These are phyloP conservation scores for Magnaporthiopsis incrustans DNA, from an alignment of 2,329 filamentous ascomycete genomes.

Conservation along the genomic window DNA sequence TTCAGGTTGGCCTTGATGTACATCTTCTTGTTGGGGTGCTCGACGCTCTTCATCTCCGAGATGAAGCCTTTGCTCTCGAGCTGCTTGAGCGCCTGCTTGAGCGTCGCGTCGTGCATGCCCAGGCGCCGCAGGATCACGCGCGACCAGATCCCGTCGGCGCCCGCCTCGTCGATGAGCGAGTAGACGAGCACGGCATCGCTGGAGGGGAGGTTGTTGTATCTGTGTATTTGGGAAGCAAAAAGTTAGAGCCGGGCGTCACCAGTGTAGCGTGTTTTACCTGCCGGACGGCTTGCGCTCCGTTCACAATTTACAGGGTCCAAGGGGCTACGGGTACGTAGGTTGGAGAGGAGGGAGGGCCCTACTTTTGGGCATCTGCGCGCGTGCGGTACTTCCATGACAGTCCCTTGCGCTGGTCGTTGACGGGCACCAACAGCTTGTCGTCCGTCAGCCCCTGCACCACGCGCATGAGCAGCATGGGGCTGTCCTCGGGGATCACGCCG, in stretches of 20 bases:
- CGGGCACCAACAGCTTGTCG: slow-evolving; percentile 50
- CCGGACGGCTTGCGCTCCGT: not conserved
- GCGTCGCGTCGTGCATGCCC: slow-evolving; percentile 74
- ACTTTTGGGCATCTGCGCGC: slow-evolving; percentile 55
- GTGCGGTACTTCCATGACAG: slow-evolving; percentile 52
- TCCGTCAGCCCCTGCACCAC: slow-evolving; percentile 51
- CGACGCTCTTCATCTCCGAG: slow-evolving; percentile 83
- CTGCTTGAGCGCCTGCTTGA: slow-evolving; percentile 75
- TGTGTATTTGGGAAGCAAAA: slow-evolving; percentile 18
- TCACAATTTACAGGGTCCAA: not conserved
- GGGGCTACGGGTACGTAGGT: slow-evolving; percentile 6
- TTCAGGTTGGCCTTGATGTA: slow-evolving; percentile 84
- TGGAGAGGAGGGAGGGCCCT: slow-evolving; percentile 11
- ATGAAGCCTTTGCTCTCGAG: slow-evolving; percentile 78
- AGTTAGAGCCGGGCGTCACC: not conserved
- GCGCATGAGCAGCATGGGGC: slow-evolving; percentile 44
- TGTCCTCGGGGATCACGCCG: slow-evolving; percentile 46
- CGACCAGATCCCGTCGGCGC: slow-evolving; percentile 82
- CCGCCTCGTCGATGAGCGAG: slow-evolving; percentile 78
- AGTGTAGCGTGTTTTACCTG: not conserved
- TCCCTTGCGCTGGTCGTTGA: slow-evolving; percentile 32
- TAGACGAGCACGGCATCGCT: slow-evolving; percentile 82
- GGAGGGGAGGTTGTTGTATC: slow-evolving; percentile 51
- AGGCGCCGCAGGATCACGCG: slow-evolving; percentile 73
- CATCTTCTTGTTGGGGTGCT: slow-evolving; percentile 86